Conservation (phyloP, 1,139 yeast species). For the Hanseniaspora uvarum region DNA sequence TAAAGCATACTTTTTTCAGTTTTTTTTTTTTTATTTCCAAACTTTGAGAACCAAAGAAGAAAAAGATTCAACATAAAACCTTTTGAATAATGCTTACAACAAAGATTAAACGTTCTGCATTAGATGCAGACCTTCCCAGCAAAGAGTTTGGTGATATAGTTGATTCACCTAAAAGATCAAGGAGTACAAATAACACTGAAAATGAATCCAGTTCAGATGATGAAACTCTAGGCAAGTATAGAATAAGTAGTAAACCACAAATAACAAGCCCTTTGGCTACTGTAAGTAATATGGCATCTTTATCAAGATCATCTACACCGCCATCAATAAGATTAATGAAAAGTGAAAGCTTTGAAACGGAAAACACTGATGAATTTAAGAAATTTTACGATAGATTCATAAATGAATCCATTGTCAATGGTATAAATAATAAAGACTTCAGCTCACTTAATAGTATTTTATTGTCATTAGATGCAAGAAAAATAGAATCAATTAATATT, state of each 20-base stretch:
- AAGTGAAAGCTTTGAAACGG: background rate
- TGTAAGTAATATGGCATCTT: conserved; percentile 1
- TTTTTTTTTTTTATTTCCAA: background rate
- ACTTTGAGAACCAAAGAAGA: background rate
- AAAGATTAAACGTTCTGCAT: conserved; percentile 14
- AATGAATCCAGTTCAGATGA: conserved; percentile 12
- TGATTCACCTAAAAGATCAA: conserved; percentile 11
- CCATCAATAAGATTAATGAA: conserved; percentile 9
- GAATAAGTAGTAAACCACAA: background rate
- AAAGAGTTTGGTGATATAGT: conserved; percentile 6
- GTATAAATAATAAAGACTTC: conserved; percentile 6
- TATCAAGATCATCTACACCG: conserved; percentile 15
- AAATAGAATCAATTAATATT: conserved; percentile 4
- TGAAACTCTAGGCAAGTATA: background rate
- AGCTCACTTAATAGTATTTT: background rate
- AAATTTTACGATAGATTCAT: conserved; percentile 10
- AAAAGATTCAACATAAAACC: background rate
- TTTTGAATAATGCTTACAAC: conserved; percentile 1
- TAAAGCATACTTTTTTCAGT: background rate
- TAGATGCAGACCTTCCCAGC: conserved; percentile 13
- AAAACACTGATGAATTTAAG: conserved; percentile 2
- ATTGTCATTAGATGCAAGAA: conserved; percentile 3
- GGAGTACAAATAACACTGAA: conserved; percentile 7
- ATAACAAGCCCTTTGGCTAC: conserved; percentile 14
- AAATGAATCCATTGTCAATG: conserved; percentile 1